Percentiles rank a stretch among this genome's conserved stretches.
phyloP scores from a whole-genome alignment of 2,329 filamentous ascomycete species.

The Phialemonium atrogriseum region DNA sequence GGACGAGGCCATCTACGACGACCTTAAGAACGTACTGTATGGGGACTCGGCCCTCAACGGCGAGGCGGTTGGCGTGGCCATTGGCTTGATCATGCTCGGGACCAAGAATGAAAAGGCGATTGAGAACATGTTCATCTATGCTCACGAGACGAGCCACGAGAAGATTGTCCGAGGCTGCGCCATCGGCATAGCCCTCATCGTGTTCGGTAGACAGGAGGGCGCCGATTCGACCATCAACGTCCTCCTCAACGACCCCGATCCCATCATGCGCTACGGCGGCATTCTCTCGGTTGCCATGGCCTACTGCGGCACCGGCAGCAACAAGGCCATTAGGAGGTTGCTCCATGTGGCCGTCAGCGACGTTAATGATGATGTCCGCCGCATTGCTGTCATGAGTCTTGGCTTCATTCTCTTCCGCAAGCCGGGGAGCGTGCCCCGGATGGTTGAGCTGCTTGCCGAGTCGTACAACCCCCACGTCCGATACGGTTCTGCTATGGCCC shows the following conservation, averaged over 20 bases:
- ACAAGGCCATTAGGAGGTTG: constrained; percentile 94
- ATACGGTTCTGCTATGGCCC: constrained; percentile 95
- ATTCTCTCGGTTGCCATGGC: constrained; percentile 98
- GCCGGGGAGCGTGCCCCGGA: constrained; percentile 90
- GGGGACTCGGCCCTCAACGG: constrained; percentile 93
- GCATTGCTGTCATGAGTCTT: constrained; percentile 93
- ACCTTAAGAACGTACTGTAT: constrained; percentile 81
- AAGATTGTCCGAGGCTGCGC: constrained; percentile 96
- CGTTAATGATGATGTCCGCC: constrained; percentile 93
- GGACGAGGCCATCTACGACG: constrained; percentile 82
- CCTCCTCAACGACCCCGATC: constrained; percentile 86
- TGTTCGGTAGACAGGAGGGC: constrained; percentile 92
- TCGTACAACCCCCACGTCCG: constrained; percentile 98
- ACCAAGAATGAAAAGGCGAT: constrained; percentile 92
- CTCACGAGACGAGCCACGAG: constrained; percentile 96
- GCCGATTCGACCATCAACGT: constrained; percentile 93
- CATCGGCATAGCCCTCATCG: constrained; percentile 95
- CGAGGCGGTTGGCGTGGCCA: constrained; percentile 88
- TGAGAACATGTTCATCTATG: constrained; percentile 95
- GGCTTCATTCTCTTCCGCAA: constrained; percentile 98
- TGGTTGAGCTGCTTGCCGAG: constrained; percentile 96
- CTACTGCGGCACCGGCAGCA: constrained; percentile 95
- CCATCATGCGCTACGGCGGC: constrained; percentile 88
- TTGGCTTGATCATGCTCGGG: constrained; percentile 97
- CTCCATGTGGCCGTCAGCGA: constrained; percentile 96